Percentiles rank a stretch among this genome's conserved stretches.
These are phyloP conservation scores for Plasmodium malariae DNA, from an alignment of 169 alveolate species.

Conservation along the genomic window DNA sequence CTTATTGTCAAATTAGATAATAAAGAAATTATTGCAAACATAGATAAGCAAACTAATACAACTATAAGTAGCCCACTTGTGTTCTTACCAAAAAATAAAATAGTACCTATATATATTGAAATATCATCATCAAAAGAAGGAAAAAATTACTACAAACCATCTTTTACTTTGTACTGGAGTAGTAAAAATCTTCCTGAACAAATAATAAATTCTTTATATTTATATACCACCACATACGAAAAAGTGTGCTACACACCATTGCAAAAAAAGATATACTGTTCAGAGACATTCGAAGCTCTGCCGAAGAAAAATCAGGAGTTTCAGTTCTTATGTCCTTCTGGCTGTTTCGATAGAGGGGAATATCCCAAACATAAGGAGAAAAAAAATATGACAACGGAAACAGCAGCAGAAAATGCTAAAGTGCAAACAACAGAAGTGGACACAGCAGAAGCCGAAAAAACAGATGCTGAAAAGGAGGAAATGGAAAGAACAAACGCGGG, in stretches of 20 bases:
- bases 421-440: background rate
- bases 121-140: slow-evolving; percentile 30
- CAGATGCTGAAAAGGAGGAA: background rate
- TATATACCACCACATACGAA: slow-evolving; percentile 60
- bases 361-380: background rate
- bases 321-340: slow-evolving; percentile 67
- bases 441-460: background rate
- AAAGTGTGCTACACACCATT: slow-evolving; percentile 39
- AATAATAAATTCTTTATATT: slow-evolving; percentile 52
- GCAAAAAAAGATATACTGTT: slow-evolving; percentile 52
- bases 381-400: background rate
- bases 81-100: slow-evolving; percentile 23
- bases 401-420: no score
- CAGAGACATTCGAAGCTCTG: slow-evolving; percentile 45
- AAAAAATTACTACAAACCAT: slow-evolving; percentile 19
- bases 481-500: background rate
- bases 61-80: slow-evolving; percentile 26
- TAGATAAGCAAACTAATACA: slow-evolving; percentile 2
- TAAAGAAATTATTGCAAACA: slow-evolving; percentile 52
- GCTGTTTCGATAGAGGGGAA: background rate
- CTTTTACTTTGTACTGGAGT: slow-evolving; percentile 63
- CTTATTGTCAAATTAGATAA: slow-evolving; percentile 42
- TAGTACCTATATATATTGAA: slow-evolving; percentile 55
- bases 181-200: slow-evolving; percentile 48
- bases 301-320: slow-evolving; percentile 30